These are phyloP conservation scores for Friedmanniomyces endolithicus DNA, from an alignment of 495 filamentous ascomycete genomes.

Conservation along the genomic window DNA sequence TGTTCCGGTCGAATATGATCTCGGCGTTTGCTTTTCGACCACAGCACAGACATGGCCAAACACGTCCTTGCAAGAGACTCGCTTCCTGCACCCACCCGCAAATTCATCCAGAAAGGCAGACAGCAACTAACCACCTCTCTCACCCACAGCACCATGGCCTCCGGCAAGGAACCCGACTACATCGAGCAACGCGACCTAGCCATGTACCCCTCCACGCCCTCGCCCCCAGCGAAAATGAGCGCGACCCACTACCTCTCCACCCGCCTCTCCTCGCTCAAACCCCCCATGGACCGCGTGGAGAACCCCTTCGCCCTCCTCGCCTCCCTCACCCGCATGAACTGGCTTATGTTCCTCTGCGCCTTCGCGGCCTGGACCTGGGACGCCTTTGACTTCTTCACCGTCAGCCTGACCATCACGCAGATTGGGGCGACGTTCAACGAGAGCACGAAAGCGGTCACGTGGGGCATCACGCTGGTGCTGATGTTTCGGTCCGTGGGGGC, in stretches of 20 bases:
- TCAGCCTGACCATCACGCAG: conserved; percentile 58
- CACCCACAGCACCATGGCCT: neutral
- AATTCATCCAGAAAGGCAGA: too few relatives aligned
- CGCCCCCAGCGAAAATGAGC: conserved; percentile 19
- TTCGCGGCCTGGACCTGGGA: conserved; percentile 55
- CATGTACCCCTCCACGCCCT: neutral
- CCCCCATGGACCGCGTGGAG: conserved; percentile 62
- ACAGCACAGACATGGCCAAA: too few relatives aligned
- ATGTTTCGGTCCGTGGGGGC: conserved; percentile 68
- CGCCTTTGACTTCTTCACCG: conserved; percentile 86
- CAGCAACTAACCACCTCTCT: neutral
- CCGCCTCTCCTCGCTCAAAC: conserved; percentile 58
- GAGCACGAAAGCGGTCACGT: conserved; percentile 65
- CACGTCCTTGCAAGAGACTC: too few relatives aligned
- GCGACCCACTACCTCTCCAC: conserved; percentile 48
- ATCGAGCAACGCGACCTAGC: neutral
- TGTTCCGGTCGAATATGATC: too few relatives aligned
- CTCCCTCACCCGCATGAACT: conserved; percentile 63
- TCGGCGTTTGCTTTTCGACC: too few relatives aligned
- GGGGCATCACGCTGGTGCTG: conserved; percentile 78
- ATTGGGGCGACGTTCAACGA: conserved; percentile 54
- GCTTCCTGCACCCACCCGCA: too few relatives aligned
- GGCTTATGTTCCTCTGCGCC: conserved; percentile 65
- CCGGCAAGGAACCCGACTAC: neutral
- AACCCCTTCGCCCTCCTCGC: conserved; percentile 63